Evolutionary conservation across 768 basidiomycete genomes (phyloP).

Genomic region (Dictyophora rubrovolvata): DNA sequence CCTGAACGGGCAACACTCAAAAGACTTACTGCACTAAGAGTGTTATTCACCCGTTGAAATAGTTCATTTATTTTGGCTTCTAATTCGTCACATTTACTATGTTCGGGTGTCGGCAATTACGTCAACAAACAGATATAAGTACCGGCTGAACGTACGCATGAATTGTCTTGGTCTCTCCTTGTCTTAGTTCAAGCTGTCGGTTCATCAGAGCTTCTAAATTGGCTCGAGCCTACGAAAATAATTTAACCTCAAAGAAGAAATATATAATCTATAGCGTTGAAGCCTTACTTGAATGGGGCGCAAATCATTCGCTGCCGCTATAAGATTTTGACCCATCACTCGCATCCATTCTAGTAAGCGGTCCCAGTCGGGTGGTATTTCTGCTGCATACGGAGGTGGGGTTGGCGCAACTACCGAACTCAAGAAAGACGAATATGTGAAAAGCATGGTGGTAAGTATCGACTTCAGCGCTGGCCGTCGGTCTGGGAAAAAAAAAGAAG

Average conservation of each 20-base stretch:
- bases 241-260: neutral
- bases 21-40: neutral
- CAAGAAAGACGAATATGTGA: conserved; percentile 69
- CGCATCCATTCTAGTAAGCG: conserved; percentile 73
- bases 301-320: conserved; percentile 83
- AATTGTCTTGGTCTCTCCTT: conserved; percentile 58
- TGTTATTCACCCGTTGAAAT: conserved; percentile 23
- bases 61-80: conserved; percentile 48
- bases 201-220: conserved; percentile 78
- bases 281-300: conserved; percentile 70
- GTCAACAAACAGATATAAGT: neutral
- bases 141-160: conserved; percentile 44
- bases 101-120: neutral
- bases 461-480: conserved; percentile 64
- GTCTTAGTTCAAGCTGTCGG: conserved; percentile 62
- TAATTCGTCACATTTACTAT: conserved; percentile 63
- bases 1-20: neutral
- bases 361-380: conserved; percentile 56
- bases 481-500: conserved; percentile 33
- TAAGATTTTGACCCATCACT: conserved; percentile 73
- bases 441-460: conserved; percentile 66
- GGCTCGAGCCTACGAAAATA: conserved; percentile 51
- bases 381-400: conserved; percentile 38
- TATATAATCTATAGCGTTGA: neutral
- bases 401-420: conserved; percentile 56